A percentile compares a stretch with the other conserved stretches of the same genome.
phyloP scores from a whole-genome alignment of 2,329 filamentous ascomycete genomes.

The Colletotrichum sp. region DNA sequence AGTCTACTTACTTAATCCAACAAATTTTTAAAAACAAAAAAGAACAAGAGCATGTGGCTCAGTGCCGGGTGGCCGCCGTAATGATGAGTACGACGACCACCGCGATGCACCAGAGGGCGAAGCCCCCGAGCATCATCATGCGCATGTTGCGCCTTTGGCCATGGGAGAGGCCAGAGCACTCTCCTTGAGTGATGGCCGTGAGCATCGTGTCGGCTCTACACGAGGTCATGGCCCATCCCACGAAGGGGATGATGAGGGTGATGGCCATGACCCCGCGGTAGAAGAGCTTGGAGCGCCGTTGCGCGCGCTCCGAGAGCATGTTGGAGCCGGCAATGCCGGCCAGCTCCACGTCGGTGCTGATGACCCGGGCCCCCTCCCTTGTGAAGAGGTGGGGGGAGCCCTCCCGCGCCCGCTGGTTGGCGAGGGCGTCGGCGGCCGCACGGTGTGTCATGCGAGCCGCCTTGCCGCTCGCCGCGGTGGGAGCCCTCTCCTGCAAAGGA shows the following conservation, averaged over 20 bases:
- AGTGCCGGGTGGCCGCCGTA: background rate
- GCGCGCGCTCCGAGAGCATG: background rate
- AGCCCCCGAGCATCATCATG: conserved; percentile 5
- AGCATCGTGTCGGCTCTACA: background rate
- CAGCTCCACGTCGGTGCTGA: conserved; percentile 14
- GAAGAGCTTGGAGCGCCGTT: background rate
- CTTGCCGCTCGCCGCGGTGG: background rate
- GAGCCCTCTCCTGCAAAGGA: background rate
- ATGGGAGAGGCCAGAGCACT: conserved; percentile 16
- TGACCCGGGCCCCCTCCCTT: background rate
- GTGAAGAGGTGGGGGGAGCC: background rate
- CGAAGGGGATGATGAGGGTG: background rate
- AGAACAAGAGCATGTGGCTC: background rate
- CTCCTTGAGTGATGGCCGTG: background rate
- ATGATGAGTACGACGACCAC: background rate
- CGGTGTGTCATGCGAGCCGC: background rate
- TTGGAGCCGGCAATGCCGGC: conserved; percentile 8
- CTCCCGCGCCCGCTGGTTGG: background rate
- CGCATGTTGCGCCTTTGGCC: conserved; percentile 11
- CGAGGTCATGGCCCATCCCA: background rate
- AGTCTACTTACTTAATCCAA: conserved; percentile 12
- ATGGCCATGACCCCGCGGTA: background rate
- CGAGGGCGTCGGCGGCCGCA: background rate
- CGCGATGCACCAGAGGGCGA: background rate
- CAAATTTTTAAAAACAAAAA: background rate